Evolutionary conservation across 73 alveolate genomes (phyloP).

Genomic region (Tetrahymena malaccensis): DNA sequence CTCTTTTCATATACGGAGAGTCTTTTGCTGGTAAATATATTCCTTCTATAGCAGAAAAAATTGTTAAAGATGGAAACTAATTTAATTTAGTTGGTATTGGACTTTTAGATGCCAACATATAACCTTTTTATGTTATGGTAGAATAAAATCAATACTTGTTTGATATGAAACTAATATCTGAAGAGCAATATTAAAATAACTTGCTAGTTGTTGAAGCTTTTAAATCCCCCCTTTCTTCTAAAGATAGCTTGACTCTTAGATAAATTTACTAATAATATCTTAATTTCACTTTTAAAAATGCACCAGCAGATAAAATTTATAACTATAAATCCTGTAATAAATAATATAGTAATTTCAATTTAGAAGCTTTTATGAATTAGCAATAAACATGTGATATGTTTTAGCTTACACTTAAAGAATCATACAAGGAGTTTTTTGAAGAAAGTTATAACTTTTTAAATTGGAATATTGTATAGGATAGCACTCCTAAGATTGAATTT

Average conservation of each 20-base stretch:
- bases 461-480: not conserved
- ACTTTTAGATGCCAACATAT: constrained; percentile 5
- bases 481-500: not conserved
- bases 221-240: not conserved
- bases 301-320: not conserved
- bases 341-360: not conserved
- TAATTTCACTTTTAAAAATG: not conserved
- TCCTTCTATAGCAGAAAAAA: constrained; percentile 71
- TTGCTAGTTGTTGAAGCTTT: not conserved
- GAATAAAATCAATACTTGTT: not conserved
- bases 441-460: not conserved
- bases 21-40: constrained; percentile 92
- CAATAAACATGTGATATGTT: not conserved
- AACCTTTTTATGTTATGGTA: constrained; percentile 9
- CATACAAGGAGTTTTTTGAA: not conserved
- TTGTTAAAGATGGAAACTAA: constrained; percentile 1
- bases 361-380: not conserved
- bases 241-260: not conserved
- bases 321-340: not conserved
- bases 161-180: not conserved
- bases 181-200: not conserved
- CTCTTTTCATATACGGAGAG: constrained; percentile 57
- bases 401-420: not conserved
- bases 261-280: not conserved
- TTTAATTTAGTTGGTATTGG: constrained; percentile 12